Evolutionary conservation across 2,329 filamentous ascomycete genomes (phyloP), one percentile per base, ranked within the genome.

Genomic region (Pyrenochaeta sp.): DNA sequence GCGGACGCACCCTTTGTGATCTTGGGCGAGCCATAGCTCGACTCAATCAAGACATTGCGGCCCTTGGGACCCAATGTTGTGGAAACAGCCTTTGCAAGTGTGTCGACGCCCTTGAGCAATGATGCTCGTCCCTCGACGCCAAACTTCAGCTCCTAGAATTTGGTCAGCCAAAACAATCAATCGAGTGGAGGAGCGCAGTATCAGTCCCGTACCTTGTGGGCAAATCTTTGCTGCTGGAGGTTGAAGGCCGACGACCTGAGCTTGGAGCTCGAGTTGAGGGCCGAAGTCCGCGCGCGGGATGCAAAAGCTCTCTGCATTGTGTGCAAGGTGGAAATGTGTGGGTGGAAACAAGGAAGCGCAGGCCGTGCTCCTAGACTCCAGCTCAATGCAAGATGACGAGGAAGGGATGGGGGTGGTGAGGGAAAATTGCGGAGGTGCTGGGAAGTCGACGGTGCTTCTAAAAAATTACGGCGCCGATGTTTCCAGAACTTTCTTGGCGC

Each of bases 31-130:
- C 94, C 94, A 70, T 96, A 99, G 81, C 90, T 90, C 54, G 93
- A 96, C 82, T 99, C 94, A 63, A 99, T 99, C 71, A 99, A 76
- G 61, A 99, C 94, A 79, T 97, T 99, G 73, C 94, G 87, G 75
- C 94, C 94, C 84, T 99, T 99, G 67, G 94, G 94, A 61, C 94
- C 94, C 51, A 99, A 84, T 57, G 94, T 99, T 53, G 93, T 96
- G 56, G 93, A 89, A 55, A 99, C 94, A 55, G 94, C 94, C 80
- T 87, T 96, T 67, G 94, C 92, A 56, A 99, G 86, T 61, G 94
- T 97, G 75, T 99, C 94, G 58, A 97, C 92, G 84, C 94, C 94
- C 69, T 87, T 86, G 60, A 99, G 84, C 54, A 99, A 86, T 62
- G 90, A 74, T 67, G 92, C 91, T 72, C 94, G 88, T 65, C 81